Evolutionary conservation across 2,329 filamentous ascomycete species (phyloP).

Genomic region (Lecanicillium sp.): DNA sequence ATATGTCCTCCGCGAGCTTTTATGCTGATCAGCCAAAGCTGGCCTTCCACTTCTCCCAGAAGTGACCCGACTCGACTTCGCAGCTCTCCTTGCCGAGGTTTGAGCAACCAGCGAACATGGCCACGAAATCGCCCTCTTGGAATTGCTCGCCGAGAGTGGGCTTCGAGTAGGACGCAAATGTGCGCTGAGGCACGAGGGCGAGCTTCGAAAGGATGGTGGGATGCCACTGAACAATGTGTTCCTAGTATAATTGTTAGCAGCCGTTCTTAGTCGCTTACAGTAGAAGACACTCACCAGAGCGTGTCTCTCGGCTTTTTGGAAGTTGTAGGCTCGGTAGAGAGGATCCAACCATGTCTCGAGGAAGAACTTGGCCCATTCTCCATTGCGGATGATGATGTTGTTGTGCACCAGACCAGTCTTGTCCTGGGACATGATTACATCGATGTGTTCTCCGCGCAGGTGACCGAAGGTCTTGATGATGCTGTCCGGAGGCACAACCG

Average conservation of each 20-base stretch:
- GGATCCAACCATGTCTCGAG: conserved; percentile 96
- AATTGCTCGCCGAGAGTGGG: conserved; percentile 57
- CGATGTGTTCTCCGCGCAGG: conserved; percentile 69
- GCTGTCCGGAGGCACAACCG: conserved; percentile 90
- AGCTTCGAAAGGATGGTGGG: conserved; percentile 88
- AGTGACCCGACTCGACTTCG: conserved; percentile 59
- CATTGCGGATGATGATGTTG: conserved; percentile 74
- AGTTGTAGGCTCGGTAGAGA: conserved; percentile 88
- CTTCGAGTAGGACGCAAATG: conserved; percentile 71
- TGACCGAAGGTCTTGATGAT: conserved; percentile 92
- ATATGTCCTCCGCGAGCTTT: not conserved
- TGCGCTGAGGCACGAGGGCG: conserved; percentile 79
- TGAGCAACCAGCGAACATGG: conserved; percentile 71
- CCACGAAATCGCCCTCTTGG: conserved; percentile 76
- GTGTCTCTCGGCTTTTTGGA: conserved; percentile 89
- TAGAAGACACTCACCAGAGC: conserved; percentile 60
- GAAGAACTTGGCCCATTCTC: conserved; percentile 89
- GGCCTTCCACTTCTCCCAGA: conserved; percentile 41
- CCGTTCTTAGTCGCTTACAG: not conserved
- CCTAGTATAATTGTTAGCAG: conserved; percentile 43
- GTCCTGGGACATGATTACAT: conserved; percentile 82
- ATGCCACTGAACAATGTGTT: conserved; percentile 93
- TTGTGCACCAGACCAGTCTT: conserved; percentile 67
- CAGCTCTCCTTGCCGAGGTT: conserved; percentile 55
- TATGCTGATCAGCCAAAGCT: conserved; percentile 27